Evolutionary conservation across 306 rosid genomes (phyloP), one percentile per base, ranked within the genome.

Genomic region (Glycine soja): DNA sequence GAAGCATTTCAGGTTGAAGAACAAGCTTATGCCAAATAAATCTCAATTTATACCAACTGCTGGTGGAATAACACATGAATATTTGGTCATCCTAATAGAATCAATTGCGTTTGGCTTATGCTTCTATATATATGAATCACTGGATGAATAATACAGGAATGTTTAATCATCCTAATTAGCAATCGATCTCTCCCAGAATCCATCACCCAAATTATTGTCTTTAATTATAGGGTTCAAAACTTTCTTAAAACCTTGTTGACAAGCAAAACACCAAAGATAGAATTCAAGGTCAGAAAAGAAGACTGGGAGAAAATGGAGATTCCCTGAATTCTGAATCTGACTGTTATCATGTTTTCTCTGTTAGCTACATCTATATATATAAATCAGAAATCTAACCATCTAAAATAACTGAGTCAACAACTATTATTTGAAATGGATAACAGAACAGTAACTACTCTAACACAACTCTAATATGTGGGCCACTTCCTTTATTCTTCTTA

Each of bases 401-500:
- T 66, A 8, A 14, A 52, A 19, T 42, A 69, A 40, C 59, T 59
- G 76, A 61, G 14, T 75, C 30, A 42, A 59, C 70, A 75, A 70
- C 46, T 75, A 8, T 16, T 76, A 46, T 10, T 63, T 5, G 13
- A 65, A 32, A 52, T 7, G 47, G 48, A 51, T 16, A 52, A 52
- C 13, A 38, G 68, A 32, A 62, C 16, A 32, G 8, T 24, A 51
- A 42, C 43, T 40, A 65, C 40, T 15, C 19, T 51, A n/a, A 47
- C 24, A 42, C 14, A 59, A 42, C 19, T 81, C 63, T 59, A 48
- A 61, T 34, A 12, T 52, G 3, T 2, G 7, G 53, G 10, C 70
- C 16, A 12, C 56, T 61, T 62, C 18, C 59, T 73, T 34, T 82
- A 15, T 16, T 11, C 73, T 71, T 80, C 32, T 72, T 76, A 30